These are phyloP conservation scores for Neurospora sp. DNA, from an alignment of 2,329 filamentous ascomycete genomes.

Conservation along the genomic window DNA sequence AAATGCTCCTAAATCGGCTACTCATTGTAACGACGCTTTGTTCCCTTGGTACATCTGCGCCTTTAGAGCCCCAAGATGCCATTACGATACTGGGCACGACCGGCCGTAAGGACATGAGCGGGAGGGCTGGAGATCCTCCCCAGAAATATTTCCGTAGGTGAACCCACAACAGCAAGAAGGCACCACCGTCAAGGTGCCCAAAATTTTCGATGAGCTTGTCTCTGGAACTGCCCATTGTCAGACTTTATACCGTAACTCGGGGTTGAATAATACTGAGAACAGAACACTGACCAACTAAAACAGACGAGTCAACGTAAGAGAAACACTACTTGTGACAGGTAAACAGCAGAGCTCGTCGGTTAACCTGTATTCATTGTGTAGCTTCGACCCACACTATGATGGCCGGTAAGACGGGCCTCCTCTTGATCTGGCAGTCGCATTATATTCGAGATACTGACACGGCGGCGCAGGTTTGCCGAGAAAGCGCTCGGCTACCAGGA, in stretches of 20 bases:
- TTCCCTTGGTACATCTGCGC: background rate
- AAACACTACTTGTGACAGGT: background rate
- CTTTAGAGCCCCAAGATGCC: constrained; percentile 3
- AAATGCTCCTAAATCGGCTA: constrained; percentile 1
- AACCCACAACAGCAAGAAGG: background rate
- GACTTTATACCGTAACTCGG: background rate
- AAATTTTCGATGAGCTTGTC: background rate
- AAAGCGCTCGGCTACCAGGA: constrained; percentile 4
- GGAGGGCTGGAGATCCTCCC: background rate
- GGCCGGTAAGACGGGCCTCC: constrained; percentile 8
- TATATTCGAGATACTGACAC: background rate
- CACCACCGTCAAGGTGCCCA: background rate
- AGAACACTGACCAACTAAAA: background rate
- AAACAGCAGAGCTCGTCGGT: background rate
- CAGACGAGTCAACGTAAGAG: constrained; percentile 8
- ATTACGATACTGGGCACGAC: background rate
- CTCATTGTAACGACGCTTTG: background rate
- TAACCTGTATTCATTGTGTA: constrained; percentile 1
- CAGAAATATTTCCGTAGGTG: constrained; percentile 9
- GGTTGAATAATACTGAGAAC: background rate
- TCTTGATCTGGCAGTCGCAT: background rate
- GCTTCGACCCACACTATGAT: constrained; percentile 28
- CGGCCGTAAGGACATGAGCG: constrained; percentile 3
- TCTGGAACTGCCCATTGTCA: background rate
- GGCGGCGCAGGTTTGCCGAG: constrained; percentile 7